Base-by-base conservation (phyloP, 1,284 basidiomycete species). In the Taiwanofungus camphoratus region DNA sequence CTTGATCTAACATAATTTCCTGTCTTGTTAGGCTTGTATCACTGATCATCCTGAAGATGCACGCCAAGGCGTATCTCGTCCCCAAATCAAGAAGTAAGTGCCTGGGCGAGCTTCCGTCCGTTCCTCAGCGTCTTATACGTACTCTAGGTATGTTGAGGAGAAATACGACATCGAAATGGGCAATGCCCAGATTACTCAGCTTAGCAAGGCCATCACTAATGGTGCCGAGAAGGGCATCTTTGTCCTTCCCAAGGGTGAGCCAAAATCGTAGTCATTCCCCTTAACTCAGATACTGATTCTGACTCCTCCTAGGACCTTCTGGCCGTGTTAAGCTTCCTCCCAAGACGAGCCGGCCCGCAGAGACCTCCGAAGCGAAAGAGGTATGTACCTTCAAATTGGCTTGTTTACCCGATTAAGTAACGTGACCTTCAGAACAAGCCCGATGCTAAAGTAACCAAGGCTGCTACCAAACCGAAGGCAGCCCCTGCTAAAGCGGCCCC, bases 301-400 rank as follows among this genome's bases (percentile, higher is more conserved):
- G 35, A 39, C 30, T 45, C 44, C 26, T 36, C 36, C 22, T 54
- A 86, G 82, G 82, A 23, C 78, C 73, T 12, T 77, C 83, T 48
- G 92, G 92, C 41, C 82, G 86, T 56, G 87, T 95, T 49, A 94
- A 93, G 69, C 79, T 93, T 32, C 74, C 87, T 34, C 80, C 91
- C 44, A 85, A 82, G 69, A 55, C 60, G 19, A 49, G 51, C 33
- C 76, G 69, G 52, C 51, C 68, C 13, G 61, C 66, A 27, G 77
- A 82, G 51, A 61, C 70, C 12, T 67, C 71, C 30, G 71, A 73
- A 33, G 66, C 75, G 39, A 87, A 89, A 67, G 87, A 89, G 81
- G 82, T 85, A 59, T 46, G 64, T 44, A 32, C 15, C 4, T 30
- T 19, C 13, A 24, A 20, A 38, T 32, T n/a, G 15, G 32, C 35